Evolutionary conservation across 768 basidiomycete genomes (phyloP).

Genomic region (Agrocybe chaxingu): DNA sequence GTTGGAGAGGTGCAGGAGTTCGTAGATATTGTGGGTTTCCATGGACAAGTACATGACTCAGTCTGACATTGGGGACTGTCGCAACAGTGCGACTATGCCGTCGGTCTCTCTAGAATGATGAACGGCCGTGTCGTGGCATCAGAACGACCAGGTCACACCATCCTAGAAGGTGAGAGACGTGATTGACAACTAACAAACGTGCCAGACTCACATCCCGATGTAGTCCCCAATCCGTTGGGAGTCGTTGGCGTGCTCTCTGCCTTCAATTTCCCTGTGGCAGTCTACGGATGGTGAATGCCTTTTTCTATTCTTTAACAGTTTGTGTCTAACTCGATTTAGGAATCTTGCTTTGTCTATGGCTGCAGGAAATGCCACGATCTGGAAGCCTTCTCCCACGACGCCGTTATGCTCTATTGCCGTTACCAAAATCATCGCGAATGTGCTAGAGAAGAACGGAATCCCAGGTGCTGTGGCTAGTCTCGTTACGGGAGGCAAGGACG

Average conservation of each 20-base stretch:
- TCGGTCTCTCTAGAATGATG: conserved; percentile 92
- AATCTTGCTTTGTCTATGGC: conserved; percentile 86
- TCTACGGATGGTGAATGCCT: conserved; percentile 72
- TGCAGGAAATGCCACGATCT: conserved; percentile 89
- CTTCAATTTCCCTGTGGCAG: conserved; percentile 96
- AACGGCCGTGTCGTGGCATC: conserved; percentile 85
- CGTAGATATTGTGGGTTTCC: conserved; percentile 77
- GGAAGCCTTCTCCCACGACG: conserved; percentile 93
- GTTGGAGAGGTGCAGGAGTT: conserved; percentile 94
- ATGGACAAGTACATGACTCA: conserved; percentile 3
- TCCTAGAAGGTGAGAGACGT: conserved; percentile 67
- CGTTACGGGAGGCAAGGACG: conserved; percentile 78
- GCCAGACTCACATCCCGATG: conserved; percentile 17
- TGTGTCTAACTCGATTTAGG: conserved; percentile 41
- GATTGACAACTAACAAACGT: conserved; percentile 9
- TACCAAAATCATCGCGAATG: conserved; percentile 76
- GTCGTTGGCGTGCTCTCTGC: conserved; percentile 77
- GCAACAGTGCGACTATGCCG: conserved; percentile 82
- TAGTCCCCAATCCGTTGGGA: conserved; percentile 88
- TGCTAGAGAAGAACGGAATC: conserved; percentile 79
- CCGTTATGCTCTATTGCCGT: conserved; percentile 90
- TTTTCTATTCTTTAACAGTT: conserved; percentile 1
- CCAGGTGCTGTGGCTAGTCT: conserved; percentile 84
- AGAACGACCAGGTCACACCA: conserved; percentile 87
- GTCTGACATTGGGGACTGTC: conserved; percentile 7